Conservation (phyloP, 2,329 filamentous ascomycete genomes). For the Clarireedia homoeocarpa region DNA sequence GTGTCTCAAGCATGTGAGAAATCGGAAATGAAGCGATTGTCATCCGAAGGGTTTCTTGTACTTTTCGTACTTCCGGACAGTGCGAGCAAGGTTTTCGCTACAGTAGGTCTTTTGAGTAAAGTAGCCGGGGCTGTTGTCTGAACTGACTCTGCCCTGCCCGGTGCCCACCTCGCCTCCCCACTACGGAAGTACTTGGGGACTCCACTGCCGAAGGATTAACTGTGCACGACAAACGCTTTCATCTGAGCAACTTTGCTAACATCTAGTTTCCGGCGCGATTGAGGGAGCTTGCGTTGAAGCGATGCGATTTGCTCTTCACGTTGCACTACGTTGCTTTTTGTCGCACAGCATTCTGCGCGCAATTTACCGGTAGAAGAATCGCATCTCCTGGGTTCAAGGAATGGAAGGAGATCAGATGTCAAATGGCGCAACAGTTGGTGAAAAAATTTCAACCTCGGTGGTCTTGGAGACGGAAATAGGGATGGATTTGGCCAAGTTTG, state of each 20-base stretch:
- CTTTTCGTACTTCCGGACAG: background rate
- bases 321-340: too few relatives aligned
- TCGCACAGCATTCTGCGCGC: background rate
- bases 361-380: background rate
- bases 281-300: too few relatives aligned
- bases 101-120: background rate
- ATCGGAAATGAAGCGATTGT: background rate
- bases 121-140: too few relatives aligned
- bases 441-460: background rate
- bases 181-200: too few relatives aligned
- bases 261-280: too few relatives aligned
- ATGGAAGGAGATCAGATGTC: background rate
- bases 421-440: background rate
- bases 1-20: background rate
- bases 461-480: background rate
- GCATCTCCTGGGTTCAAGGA: background rate
- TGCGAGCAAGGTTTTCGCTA: background rate
- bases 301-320: too few relatives aligned
- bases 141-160: too few relatives aligned
- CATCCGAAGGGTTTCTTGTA: background rate
- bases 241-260: too few relatives aligned
- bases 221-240: too few relatives aligned
- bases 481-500: background rate
- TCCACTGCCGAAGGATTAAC: too few relatives aligned
- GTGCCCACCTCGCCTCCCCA: too few relatives aligned